A percentile compares a stretch with the other conserved stretches of the same genome.
These are phyloP conservation scores for Fusarium anguioides DNA, from an alignment of 2,329 filamentous ascomycete species.

Conservation along the genomic window DNA sequence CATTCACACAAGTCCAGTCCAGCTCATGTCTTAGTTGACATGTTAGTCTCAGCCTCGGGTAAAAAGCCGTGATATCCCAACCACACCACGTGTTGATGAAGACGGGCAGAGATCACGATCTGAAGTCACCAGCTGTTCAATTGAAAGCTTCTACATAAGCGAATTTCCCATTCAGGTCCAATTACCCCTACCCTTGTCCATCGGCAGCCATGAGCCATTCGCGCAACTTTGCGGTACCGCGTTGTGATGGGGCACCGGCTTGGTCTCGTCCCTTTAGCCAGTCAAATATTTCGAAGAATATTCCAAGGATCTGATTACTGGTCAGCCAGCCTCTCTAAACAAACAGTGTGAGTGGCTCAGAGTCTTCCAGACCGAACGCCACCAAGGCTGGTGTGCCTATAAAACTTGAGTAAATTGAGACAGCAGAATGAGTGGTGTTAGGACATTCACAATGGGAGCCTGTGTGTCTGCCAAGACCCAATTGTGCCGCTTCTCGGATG, in stretches of 20 bases:
- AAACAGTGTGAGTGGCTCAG: background rate
- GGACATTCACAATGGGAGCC: background rate
- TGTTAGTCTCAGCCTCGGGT: background rate
- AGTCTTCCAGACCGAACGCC: conserved; percentile 13
- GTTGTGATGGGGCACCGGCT: background rate
- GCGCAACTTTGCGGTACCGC: conserved; percentile 6
- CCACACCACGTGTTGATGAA: conserved; percentile 3
- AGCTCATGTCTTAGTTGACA: conserved; percentile 1
- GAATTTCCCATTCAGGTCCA: background rate
- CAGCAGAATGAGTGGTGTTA: background rate
- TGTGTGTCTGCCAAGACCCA: background rate
- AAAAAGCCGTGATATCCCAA: background rate
- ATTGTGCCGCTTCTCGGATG: background rate
- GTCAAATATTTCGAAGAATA: background rate
- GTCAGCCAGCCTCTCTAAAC: background rate
- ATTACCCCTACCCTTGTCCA: background rate
- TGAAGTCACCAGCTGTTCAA: background rate
- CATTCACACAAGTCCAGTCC: background rate
- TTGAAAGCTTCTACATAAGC: background rate
- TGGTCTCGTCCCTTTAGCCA: conserved; percentile 4
- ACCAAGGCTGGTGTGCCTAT: background rate
- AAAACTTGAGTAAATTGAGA: background rate
- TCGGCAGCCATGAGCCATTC: background rate
- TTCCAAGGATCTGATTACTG: background rate
- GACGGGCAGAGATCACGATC: background rate